Percentiles rank a stretch among this genome's conserved stretches.
phyloP scores from a whole-genome alignment of 73 alveolate genomes.

The Paramecium tetraurelia region DNA sequence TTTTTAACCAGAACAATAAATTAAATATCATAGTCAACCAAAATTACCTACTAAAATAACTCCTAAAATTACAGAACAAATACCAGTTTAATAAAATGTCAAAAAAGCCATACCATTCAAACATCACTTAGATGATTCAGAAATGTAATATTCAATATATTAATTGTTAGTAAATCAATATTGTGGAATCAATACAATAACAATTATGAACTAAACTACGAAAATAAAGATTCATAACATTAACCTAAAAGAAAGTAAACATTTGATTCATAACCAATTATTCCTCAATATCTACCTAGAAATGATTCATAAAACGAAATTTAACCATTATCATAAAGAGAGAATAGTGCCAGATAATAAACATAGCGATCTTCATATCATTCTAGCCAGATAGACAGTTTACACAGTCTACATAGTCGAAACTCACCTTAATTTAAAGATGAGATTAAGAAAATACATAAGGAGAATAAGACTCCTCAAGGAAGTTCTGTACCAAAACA shows the following conservation, averaged over 20 bases:
- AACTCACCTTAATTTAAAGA: constrained; percentile 29
- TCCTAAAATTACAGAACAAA: constrained; percentile 20
- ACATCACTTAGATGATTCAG: constrained; percentile 46
- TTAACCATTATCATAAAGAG: background rate
- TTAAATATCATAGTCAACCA: constrained; percentile 38
- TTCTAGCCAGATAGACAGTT: background rate
- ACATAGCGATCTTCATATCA: constrained; percentile 16
- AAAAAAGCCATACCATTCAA: constrained; percentile 22
- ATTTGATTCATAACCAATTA: background rate
- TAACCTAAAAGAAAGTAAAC: background rate
- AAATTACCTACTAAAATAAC: background rate
- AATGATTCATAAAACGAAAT: background rate
- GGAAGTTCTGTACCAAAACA: constrained; percentile 1
- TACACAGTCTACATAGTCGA: background rate
- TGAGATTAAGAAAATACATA: background rate
- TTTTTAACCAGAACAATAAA: background rate
- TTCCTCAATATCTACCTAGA: background rate
- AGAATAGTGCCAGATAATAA: background rate
- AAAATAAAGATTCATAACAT: background rate
- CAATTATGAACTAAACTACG: no score
- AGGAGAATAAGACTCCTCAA: background rate
- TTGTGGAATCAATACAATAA: background rate
- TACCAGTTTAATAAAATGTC: background rate
- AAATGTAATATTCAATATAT: background rate
- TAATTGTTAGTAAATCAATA: background rate